These are phyloP conservation scores for Phragmites australis DNA, from an alignment of 176 grass and related monocot genomes.

Conservation along the genomic window DNA sequence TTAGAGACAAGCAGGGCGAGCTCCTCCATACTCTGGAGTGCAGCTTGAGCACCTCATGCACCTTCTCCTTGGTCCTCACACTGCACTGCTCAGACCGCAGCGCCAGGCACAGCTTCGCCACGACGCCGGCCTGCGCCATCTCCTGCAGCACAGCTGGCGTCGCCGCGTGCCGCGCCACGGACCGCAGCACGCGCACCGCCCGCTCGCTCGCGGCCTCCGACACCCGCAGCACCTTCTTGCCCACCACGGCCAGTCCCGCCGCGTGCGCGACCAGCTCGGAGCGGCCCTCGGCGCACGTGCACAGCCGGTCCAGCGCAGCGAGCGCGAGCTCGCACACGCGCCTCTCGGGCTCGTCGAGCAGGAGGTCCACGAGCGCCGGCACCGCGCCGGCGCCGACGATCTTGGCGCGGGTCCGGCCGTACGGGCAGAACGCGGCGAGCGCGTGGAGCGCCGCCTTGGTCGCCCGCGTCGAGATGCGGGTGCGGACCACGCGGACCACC, in stretches of 20 bases:
- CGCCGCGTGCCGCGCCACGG: constrained; percentile 59
- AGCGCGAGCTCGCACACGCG: constrained; percentile 67
- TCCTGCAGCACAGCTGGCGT: constrained; percentile 73
- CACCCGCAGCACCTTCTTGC: constrained; percentile 66
- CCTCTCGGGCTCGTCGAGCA: constrained; percentile 65
- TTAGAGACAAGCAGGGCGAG: constrained; percentile 65
- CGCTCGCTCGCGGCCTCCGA: constrained; percentile 68
- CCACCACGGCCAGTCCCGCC: constrained; percentile 65
- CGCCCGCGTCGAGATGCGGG: constrained; percentile 49
- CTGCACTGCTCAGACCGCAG: constrained; percentile 54
- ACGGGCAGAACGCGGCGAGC: constrained; percentile 48
- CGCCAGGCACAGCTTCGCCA: constrained; percentile 64
- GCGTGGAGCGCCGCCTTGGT: constrained; percentile 69
- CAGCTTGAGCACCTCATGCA: constrained; percentile 77
- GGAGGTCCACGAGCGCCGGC: constrained; percentile 56
- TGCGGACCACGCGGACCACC: constrained; percentile 55
- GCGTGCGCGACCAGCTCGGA: constrained; percentile 69
- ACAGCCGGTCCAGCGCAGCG: constrained; percentile 64
- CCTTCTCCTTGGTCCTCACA: constrained; percentile 69
- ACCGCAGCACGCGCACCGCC: constrained; percentile 68
- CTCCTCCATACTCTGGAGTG: constrained; percentile 71
- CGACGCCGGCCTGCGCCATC: constrained; percentile 71
- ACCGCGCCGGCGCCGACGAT: constrained; percentile 61
- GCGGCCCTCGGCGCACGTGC: constrained; percentile 85
- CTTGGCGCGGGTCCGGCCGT: constrained; percentile 68